Percentiles rank a stretch among this genome's conserved stretches.
These are phyloP conservation scores for Dothistroma pini DNA, from an alignment of 2,329 filamentous ascomycete species.

Conservation along the genomic window DNA sequence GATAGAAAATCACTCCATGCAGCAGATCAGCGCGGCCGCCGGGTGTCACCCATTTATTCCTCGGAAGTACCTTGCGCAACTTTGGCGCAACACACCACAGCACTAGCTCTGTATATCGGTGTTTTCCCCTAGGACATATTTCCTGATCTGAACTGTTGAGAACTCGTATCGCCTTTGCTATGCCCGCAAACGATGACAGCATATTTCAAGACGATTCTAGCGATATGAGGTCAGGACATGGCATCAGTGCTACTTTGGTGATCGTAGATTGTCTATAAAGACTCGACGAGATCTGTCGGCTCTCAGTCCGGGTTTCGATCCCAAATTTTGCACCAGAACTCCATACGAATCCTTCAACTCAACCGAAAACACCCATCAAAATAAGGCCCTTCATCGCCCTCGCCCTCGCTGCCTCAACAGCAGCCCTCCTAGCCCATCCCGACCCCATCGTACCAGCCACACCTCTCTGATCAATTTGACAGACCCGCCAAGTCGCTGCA, in stretches of 20 bases:
- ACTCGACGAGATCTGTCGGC: background rate
- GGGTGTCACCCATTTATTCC: background rate
- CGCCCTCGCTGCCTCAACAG: background rate
- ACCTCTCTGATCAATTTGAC: background rate
- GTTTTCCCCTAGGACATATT: background rate
- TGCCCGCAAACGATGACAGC: background rate
- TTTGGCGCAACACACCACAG: background rate
- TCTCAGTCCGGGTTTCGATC: background rate
- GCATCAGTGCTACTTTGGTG: background rate
- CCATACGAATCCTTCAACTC: background rate
- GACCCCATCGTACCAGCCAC: no score
- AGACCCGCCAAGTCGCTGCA: background rate
- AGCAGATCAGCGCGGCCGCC: background rate
- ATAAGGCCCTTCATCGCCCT: conserved; percentile 4
- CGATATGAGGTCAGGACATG: conserved; percentile 4
- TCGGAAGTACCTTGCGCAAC: background rate
- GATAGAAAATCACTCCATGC: conserved; percentile 40
- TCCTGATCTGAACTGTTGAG: background rate
- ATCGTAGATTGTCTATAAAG: background rate
- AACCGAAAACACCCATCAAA: background rate
- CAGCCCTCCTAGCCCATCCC: background rate
- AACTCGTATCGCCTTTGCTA: background rate
- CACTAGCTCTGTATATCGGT: background rate
- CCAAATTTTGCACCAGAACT: background rate
- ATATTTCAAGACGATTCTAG: background rate